Evolutionary conservation across 768 basidiomycete species (phyloP).

Genomic region (Cyathus striatus): DNA sequence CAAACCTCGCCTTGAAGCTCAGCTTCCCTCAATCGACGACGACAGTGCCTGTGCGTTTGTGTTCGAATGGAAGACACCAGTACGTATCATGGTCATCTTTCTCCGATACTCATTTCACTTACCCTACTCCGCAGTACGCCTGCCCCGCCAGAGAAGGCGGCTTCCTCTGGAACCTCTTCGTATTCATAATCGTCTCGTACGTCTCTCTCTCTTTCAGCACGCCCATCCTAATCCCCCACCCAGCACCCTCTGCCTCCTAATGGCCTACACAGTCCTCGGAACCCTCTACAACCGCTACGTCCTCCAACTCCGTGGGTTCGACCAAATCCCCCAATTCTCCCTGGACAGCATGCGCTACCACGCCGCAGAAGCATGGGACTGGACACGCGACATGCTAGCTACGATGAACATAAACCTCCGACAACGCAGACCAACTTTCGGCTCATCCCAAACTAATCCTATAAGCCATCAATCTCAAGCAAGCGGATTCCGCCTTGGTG

Average conservation of each 20-base stretch:
- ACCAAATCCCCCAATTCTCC: conserved; percentile 68
- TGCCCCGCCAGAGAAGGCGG: conserved; percentile 63
- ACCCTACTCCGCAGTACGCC: conserved; percentile 60
- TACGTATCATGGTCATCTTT: conserved; percentile 24
- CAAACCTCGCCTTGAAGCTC: conserved; percentile 50
- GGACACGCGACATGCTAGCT: conserved; percentile 31
- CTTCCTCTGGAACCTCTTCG: conserved; percentile 44
- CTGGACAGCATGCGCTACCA: conserved; percentile 48
- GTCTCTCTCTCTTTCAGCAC: conserved; percentile 17
- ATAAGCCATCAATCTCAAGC: conserved; percentile 34
- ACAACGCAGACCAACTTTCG: no score
- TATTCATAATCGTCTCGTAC: conserved; percentile 55
- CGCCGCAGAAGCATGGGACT: conserved; percentile 34
- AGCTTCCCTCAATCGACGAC: conserved; percentile 61
- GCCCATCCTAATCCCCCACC: not conserved
- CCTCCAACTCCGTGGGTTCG: conserved; percentile 63
- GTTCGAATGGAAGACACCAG: conserved; percentile 82
- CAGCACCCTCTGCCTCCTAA: conserved; percentile 52
- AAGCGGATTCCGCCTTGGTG: conserved; percentile 11
- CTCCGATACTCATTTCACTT: no score
- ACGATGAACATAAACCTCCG: conserved; percentile 13
- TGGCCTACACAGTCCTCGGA: conserved; percentile 63
- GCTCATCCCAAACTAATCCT: no score
- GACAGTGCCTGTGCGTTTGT: conserved; percentile 71
- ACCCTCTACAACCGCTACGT: conserved; percentile 77